Conservation (phyloP, 305 asterid genomes). For the Plantago lanceolata region DNA sequence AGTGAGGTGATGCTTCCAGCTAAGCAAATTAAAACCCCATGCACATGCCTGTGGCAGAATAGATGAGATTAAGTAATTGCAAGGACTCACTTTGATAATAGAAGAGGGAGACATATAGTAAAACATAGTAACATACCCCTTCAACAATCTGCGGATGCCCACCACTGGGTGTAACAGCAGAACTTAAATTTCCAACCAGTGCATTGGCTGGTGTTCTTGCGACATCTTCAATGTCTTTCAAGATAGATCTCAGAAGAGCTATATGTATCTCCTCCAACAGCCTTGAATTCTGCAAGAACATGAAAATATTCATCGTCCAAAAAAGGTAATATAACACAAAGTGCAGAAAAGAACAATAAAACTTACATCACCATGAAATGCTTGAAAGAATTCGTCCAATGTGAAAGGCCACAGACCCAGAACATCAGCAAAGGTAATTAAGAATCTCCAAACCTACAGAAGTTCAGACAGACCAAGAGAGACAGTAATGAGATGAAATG, state of each 20-base stretch:
- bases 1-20: slow-evolving; percentile 75
- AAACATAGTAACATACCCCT: slow-evolving; percentile 84
- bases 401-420: slow-evolving; percentile 96
- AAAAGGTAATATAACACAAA: slow-evolving; percentile 19
- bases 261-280: slow-evolving; percentile 79
- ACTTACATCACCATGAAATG: slow-evolving; percentile 81
- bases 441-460: slow-evolving; percentile 82
- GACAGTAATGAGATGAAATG: not conserved
- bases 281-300: slow-evolving; percentile 63
- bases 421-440: slow-evolving; percentile 79
- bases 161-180: slow-evolving; percentile 52
- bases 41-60: slow-evolving; percentile 61
- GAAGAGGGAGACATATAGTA: slow-evolving; percentile 12
- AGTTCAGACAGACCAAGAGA: not conserved
- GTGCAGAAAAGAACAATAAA: slow-evolving; percentile 14
- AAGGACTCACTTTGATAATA: slow-evolving; percentile 10
- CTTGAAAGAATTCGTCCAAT: slow-evolving; percentile 77
- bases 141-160: slow-evolving; percentile 80
- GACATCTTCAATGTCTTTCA: slow-evolving; percentile 84
- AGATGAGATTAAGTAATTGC: slow-evolving; percentile 23
- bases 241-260: slow-evolving; percentile 60
- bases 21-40: slow-evolving; percentile 91
- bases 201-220: slow-evolving; percentile 57
- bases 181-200: slow-evolving; percentile 46
- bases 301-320: slow-evolving; percentile 15